Percentiles rank a stretch among this genome's conserved stretches.
Evolutionary conservation across 164 flowering plant genomes (phyloP).

Genomic region (Platanus orientalis): DNA sequence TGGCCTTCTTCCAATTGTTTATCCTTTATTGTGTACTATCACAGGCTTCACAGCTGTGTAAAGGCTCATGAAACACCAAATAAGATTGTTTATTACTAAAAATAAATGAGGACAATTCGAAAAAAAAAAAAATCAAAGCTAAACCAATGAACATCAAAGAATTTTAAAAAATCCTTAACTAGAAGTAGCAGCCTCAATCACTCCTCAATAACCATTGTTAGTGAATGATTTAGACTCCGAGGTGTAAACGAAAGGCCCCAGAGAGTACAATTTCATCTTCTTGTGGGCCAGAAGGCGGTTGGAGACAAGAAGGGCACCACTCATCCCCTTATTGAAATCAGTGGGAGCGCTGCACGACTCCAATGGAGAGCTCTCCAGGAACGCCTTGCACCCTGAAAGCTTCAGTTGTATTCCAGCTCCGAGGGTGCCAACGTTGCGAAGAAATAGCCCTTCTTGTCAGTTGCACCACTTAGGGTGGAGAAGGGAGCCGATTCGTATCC

Average conservation of each 20-base stretch:
- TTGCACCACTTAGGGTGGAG: conserved; percentile 25
- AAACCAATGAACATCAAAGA: too few species aligned
- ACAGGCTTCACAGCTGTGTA: too few species aligned
- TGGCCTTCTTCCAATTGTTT: too few species aligned
- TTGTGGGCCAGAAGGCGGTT: conserved; percentile 18
- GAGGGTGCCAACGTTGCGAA: conserved; percentile 23
- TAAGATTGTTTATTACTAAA: too few species aligned
- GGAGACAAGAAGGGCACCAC: conserved; percentile 30
- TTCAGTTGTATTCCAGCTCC: conserved; percentile 17
- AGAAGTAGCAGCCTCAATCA: too few species aligned
- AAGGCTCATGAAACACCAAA: too few species aligned
- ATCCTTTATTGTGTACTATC: too few species aligned
- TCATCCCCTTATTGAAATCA: conserved; percentile 25
- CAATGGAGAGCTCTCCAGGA: conserved; percentile 35
- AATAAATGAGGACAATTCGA: too few species aligned
- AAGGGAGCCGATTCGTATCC: conserved; percentile 32
- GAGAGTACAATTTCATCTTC: conserved; percentile 31
- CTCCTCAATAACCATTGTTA: too few species aligned
- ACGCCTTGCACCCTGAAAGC: conserved; percentile 35
- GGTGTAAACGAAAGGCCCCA: conserved; percentile 37
- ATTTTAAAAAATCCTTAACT: too few species aligned
- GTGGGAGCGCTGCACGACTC: conserved; percentile 28
- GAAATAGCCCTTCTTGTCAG: conserved; percentile 39
- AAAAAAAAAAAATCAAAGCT: too few species aligned
- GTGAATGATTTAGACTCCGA: too few species aligned